A percentile compares a stretch with the other conserved stretches of the same genome.
These are phyloP conservation scores for Saxophila tyrrhenica DNA, from an alignment of 495 filamentous ascomycete species.

Conservation along the genomic window DNA sequence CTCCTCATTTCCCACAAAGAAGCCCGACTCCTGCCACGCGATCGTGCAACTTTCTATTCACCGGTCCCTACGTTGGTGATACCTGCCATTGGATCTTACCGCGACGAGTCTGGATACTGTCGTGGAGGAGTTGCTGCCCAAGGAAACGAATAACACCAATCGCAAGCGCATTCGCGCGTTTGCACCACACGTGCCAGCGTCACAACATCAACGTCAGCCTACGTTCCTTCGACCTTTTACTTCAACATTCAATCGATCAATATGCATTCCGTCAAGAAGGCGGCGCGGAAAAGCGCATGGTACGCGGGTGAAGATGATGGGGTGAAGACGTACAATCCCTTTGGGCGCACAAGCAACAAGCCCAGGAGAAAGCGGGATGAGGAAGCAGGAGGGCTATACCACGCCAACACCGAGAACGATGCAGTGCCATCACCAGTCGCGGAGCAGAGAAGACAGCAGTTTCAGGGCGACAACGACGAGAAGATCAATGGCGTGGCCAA, in stretches of 20 bases:
- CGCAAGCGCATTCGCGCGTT: neutral
- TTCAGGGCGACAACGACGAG: neutral
- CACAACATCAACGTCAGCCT: neutral
- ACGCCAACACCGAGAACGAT: conserved; percentile 10
- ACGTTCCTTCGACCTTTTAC: neutral
- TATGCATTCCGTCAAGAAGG: conserved; percentile 15
- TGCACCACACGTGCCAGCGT: neutral
- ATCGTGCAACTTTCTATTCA: neutral
- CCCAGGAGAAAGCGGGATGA: neutral
- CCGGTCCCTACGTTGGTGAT: no score
- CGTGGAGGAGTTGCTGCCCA: neutral
- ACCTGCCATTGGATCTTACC: neutral
- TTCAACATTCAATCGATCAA: neutral
- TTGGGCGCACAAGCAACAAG: conserved; percentile 3
- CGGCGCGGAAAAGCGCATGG: conserved; percentile 12
- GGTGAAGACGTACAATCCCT: conserved; percentile 7
- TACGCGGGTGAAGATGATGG: neutral
- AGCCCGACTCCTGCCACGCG: no score
- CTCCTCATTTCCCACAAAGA: neutral
- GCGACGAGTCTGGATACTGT: neutral
- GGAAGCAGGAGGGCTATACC: neutral
- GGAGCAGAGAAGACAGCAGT: neutral
- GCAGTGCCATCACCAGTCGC: conserved; percentile 12
- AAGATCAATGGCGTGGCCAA: conserved; percentile 1
- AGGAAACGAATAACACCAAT: neutral